Base-by-base conservation (phyloP, 1,139 yeast species). In the Hansenula sp. region DNA sequence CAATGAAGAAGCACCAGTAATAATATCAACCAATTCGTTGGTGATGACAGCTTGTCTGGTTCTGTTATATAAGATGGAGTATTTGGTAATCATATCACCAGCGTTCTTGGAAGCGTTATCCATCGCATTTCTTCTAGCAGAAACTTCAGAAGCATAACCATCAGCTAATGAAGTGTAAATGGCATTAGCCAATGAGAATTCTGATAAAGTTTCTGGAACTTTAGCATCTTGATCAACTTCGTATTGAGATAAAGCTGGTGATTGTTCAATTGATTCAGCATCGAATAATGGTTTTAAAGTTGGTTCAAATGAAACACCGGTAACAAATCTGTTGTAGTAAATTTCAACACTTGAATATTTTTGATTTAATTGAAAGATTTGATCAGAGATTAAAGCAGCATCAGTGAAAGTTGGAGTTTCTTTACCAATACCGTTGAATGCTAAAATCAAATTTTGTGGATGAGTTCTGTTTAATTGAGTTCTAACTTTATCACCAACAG, bases 41-140 rank as follows among this genome's bases (percentile, higher is more conserved):
- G 98, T 92, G 65, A 92, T 92, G 66, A 90, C 98, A 60, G 98
- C 98, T 79, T 92, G 98, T 84, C 98, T 90, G 66, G 97, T 87
- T 82, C 98, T 90, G 90, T 92, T 92, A 75, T 92, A 92, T 70
- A 90, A 81, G 69, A 92, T 92, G 56, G 97, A 83, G 84, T 87
- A 90, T 65, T 79, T 82, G 74, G 79, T 82, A 65, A 92, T 92
- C 98, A 92, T 92, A 60, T 92, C 98, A 73, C 96, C 96, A 52
- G 98, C 98, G 67, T 90, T 92, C 95, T 92, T 92, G 59, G 97
- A 89, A 52, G 98, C 98, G 65, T 90, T 92, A 72, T 92, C 98
- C 98, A 92, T 92, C 60, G 98, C 98, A 68, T 89, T 90, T 82
- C 98, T 90, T 82, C 98, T 89, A 49, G 98, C 97, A 55, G 95